These are phyloP conservation scores for Friedmanniomyces simplex DNA, from an alignment of 495 filamentous ascomycete species.

Conservation along the genomic window DNA sequence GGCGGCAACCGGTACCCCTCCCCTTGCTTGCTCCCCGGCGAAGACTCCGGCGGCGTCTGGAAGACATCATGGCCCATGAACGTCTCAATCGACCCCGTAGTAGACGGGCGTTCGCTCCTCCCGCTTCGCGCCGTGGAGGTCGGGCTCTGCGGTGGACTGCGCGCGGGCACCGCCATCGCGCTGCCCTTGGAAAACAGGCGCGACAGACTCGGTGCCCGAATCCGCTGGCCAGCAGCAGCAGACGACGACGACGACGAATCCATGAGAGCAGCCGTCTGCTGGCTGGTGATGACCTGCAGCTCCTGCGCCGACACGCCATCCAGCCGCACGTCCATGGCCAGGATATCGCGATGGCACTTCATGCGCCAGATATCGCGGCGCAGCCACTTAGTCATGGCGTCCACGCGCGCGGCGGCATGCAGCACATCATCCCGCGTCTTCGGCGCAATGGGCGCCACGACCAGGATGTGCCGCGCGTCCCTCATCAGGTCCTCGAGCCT, in stretches of 20 bases:
- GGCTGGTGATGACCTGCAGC: conserved; percentile 10
- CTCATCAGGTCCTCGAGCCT: conserved; percentile 72
- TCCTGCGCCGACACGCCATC: conserved; percentile 36
- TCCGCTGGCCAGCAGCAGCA: conserved; percentile 21
- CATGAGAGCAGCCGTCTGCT: conserved; percentile 25
- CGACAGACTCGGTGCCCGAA: conserved; percentile 13
- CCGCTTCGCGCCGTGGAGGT: conserved; percentile 8
- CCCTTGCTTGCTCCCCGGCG: background rate
- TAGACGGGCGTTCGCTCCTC: conserved; percentile 4
- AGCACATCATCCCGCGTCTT: conserved; percentile 80
- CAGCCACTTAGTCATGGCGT: conserved; percentile 85
- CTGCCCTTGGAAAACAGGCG: conserved; percentile 25
- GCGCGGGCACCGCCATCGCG: conserved; percentile 14
- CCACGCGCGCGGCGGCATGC: conserved; percentile 70
- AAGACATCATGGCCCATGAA: conserved; percentile 15
- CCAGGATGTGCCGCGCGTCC: conserved; percentile 84
- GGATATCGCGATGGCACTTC: conserved; percentile 81
- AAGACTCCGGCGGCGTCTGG: conserved; percentile 16
- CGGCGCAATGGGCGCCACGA: conserved; percentile 77
- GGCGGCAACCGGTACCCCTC: conserved; percentile 13
- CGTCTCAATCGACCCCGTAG: conserved; percentile 10
- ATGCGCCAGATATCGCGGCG: conserved; percentile 88
- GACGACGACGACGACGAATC: conserved; percentile 15
- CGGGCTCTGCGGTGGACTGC: conserved; percentile 16
- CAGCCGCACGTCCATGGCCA: conserved; percentile 74